These are phyloP conservation scores for Cryptosporidium canis DNA, from an alignment of 169 alveolate species.

Conservation along the genomic window DNA sequence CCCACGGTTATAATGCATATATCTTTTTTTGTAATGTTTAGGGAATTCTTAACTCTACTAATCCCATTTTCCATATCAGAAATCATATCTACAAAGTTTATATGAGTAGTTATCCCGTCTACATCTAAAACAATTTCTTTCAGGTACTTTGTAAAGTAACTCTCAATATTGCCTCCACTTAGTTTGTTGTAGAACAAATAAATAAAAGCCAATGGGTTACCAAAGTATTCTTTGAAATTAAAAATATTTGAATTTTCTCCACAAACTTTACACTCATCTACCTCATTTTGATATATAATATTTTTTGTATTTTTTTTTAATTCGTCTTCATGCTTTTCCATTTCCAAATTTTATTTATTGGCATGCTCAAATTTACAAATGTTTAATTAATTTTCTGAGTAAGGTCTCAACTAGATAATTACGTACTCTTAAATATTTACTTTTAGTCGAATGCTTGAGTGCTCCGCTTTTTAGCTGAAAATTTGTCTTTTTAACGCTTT, in stretches of 20 bases:
- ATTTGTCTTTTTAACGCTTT: too few relatives aligned
- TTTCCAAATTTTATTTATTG: neutral
- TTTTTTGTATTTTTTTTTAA: neutral
- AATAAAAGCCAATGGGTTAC: slow-evolving; percentile 55
- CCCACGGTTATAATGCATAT: slow-evolving; percentile 37
- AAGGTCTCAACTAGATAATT: too few relatives aligned
- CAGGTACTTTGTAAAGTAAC: slow-evolving; percentile 15
- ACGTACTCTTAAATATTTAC: too few relatives aligned
- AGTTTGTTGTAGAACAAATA: slow-evolving; percentile 41
- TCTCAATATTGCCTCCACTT: slow-evolving; percentile 67
- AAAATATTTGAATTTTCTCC: neutral
- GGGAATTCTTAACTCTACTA: slow-evolving; percentile 13
- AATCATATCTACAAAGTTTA: slow-evolving; percentile 51
- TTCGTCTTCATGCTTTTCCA: neutral
- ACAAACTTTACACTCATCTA: neutral
- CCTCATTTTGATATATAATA: neutral
- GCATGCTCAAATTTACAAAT: neutral
- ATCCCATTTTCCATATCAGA: slow-evolving; percentile 17
- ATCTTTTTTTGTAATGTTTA: slow-evolving; percentile 44
- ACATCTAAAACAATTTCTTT: slow-evolving; percentile 51
- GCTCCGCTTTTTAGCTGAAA: too few relatives aligned
- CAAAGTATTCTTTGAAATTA: slow-evolving; percentile 33
- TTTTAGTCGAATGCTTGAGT: too few relatives aligned
- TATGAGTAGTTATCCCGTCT: slow-evolving; percentile 46
- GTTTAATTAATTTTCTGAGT: too few relatives aligned